A percentile compares a stretch with the other conserved stretches of the same genome.
These are phyloP conservation scores for Crithidia mellificae DNA, from an alignment of 208 protist species.

Conservation along the genomic window DNA sequence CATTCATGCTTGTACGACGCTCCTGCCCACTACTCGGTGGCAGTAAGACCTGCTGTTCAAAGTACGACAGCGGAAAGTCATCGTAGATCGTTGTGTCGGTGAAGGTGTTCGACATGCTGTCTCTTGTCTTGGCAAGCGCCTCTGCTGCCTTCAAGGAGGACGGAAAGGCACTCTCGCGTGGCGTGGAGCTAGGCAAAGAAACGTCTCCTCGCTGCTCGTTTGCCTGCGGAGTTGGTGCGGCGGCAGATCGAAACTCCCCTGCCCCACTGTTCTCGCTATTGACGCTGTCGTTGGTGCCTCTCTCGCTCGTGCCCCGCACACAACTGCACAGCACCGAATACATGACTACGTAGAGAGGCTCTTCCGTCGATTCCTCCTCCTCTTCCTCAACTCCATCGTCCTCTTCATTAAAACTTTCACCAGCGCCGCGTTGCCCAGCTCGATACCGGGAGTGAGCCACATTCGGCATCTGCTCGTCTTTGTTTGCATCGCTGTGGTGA, in stretches of 20 bases:
- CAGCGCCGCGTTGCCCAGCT: too few relatives aligned
- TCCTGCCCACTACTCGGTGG: slow-evolving; percentile 54
- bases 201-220: too few relatives aligned
- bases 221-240: too few relatives aligned
- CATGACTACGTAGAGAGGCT: slow-evolving; percentile 49
- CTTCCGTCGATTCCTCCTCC: slow-evolving; percentile 13
- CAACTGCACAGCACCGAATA: slow-evolving; percentile 56
- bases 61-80: slow-evolving; percentile 28
- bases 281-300: neutral
- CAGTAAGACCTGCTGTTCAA: slow-evolving; percentile 52
- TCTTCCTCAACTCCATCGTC: slow-evolving; percentile 32
- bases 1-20: neutral
- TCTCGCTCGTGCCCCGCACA: neutral
- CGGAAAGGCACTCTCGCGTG: slow-evolving; percentile 5
- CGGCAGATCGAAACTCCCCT: neutral
- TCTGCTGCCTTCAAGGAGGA: neutral
- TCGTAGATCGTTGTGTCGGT: neutral
- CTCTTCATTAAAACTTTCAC: too few relatives aligned
- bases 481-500: neutral
- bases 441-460: too few relatives aligned
- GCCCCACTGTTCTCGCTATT: neutral
- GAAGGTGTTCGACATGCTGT: neutral
- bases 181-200: neutral
- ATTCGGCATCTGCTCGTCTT: too few relatives aligned
- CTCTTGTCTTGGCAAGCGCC: neutral